Conservation (phyloP, 176 grass and related monocot genomes). For the Hsuehochloa calcarea region DNA sequence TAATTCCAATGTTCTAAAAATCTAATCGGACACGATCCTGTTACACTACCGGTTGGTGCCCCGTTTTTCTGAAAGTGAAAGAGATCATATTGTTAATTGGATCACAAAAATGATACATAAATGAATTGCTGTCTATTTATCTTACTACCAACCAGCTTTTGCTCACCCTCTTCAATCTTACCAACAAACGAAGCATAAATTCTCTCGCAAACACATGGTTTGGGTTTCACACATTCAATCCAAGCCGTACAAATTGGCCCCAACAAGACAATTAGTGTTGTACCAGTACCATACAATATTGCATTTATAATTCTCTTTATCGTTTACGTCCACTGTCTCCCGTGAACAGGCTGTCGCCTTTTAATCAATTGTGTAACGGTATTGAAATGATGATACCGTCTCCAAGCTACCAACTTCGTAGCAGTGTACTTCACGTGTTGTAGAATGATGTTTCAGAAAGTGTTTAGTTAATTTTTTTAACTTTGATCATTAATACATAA, state of each 20-base stretch:
- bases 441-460: no score
- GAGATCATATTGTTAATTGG: neutral
- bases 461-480: no score
- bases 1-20: no score
- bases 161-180: neutral
- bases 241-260: neutral
- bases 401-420: neutral
- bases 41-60: no score
- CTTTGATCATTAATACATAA: no score
- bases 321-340: neutral
- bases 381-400: neutral
- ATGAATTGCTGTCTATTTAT: neutral
- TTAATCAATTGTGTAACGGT: neutral
- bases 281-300: neutral
- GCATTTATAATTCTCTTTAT: neutral
- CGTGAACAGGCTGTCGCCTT: neutral
- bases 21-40: no score
- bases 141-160: neutral
- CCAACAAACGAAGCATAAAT: neutral
- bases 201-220: neutral
- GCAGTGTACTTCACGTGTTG: neutral
- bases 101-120: neutral
- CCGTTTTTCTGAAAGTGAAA: neutral
- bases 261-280: neutral
- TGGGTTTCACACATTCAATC: constrained; percentile 13